Evolutionary conservation across 805 yeast species (phyloP).

Genomic region (Debaryomyces castellii): DNA sequence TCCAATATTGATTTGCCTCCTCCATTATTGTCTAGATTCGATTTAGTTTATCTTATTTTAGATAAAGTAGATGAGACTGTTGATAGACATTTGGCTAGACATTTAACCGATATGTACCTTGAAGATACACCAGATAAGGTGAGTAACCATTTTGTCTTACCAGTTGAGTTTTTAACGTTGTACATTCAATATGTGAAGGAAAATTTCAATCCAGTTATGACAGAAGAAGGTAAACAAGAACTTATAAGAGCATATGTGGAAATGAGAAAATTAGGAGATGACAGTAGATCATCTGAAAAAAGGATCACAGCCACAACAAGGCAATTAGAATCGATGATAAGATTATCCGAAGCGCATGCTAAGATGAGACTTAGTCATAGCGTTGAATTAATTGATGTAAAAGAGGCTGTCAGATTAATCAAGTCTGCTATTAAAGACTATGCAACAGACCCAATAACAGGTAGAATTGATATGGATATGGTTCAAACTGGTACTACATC

Average conservation of each 20-base stretch:
- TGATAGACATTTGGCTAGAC: conserved; percentile 86
- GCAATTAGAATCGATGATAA: conserved; percentile 93
- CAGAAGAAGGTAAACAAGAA: conserved; percentile 78
- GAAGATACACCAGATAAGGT: conserved; percentile 83
- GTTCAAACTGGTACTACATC: conserved; percentile 94
- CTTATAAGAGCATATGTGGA: conserved; percentile 86
- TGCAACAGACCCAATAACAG: conserved; percentile 97
- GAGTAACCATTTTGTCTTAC: conserved; percentile 64
- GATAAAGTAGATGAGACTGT: conserved; percentile 87
- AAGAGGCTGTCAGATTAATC: conserved; percentile 90
- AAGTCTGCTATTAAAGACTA: conserved; percentile 94
- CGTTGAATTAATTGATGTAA: conserved; percentile 81
- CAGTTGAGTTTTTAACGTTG: conserved; percentile 81
- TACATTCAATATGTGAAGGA: conserved; percentile 96
- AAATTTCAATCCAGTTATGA: conserved; percentile 73
- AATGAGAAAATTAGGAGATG: conserved; percentile 94
- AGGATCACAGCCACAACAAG: conserved; percentile 97
- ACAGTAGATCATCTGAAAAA: conserved; percentile 77
- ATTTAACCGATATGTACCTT: conserved; percentile 86
- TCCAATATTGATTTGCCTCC: conserved; percentile 96
- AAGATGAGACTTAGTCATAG: conserved; percentile 78
- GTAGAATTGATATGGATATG: conserved; percentile 95
- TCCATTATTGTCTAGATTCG: conserved; percentile 91
- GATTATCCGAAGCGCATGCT: conserved; percentile 95
- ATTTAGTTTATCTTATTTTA: conserved; percentile 84